Percentiles rank a stretch among this genome's conserved stretches.
Conservation (phyloP, 75 land plant species). For the Isoetes taiwanensis region DNA sequence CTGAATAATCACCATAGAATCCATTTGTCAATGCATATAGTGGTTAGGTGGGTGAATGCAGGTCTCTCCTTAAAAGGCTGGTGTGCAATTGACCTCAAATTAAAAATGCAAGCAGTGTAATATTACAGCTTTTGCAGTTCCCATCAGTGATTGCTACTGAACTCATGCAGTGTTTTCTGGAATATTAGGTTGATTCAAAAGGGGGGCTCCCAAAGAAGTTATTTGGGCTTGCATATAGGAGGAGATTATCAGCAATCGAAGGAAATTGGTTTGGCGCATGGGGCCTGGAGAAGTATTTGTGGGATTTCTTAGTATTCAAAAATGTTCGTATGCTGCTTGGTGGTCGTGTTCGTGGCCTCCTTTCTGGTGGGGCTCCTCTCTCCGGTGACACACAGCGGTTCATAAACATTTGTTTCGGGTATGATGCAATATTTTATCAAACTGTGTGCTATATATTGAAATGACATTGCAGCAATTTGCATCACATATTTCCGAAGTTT, state of each 20-base stretch:
- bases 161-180: no score
- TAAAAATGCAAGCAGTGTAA: no score
- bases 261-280: constrained; percentile 86
- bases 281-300: constrained; percentile 59
- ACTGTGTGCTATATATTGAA: no score
- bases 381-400: constrained; percentile 85
- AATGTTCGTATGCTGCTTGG: constrained; percentile 60
- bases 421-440: not conserved
- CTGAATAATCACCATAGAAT: no score
- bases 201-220: constrained; percentile 63
- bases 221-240: constrained; percentile 57
- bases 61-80: no score
- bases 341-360: constrained; percentile 54
- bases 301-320: constrained; percentile 57
- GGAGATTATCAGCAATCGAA: constrained; percentile 55
- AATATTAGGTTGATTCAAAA: constrained; percentile 75
- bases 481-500: no score
- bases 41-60: no score
- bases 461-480: no score
- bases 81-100: no score
- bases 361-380: constrained; percentile 88
- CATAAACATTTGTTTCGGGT: constrained; percentile 85
- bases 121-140: no score
- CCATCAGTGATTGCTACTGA: no score
- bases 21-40: no score